A percentile compares a stretch with the other conserved stretches of the same genome.
Evolutionary conservation across 2,329 filamentous ascomycete species (phyloP).

Genomic region (Epichloe uncinata): DNA sequence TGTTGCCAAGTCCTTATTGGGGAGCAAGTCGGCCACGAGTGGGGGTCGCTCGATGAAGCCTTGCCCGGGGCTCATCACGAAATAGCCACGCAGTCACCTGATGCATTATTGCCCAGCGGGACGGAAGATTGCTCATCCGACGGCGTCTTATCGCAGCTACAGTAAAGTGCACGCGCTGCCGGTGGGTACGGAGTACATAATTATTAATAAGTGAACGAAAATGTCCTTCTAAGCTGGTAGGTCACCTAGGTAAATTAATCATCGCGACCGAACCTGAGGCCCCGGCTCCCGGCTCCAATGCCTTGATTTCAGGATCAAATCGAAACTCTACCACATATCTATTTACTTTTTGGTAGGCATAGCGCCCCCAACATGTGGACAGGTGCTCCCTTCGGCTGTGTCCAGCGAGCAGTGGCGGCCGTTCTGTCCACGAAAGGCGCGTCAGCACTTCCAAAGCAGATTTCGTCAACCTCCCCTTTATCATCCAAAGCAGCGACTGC

Average conservation of each 20-base stretch:
- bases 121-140: constrained; percentile 6
- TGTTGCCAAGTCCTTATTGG: neutral
- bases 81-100: constrained; percentile 22
- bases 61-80: constrained; percentile 12
- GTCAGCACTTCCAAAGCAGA: constrained; percentile 3
- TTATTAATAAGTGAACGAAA: too few relatives aligned
- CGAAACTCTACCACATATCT: neutral
- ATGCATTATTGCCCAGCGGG: constrained; percentile 6
- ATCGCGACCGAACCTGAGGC: neutral
- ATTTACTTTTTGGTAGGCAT: too few relatives aligned
- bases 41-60: neutral
- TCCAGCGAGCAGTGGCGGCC: constrained; percentile 8
- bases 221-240: neutral
- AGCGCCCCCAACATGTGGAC: neutral
- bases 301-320: neutral
- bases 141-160: neutral
- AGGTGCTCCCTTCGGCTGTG: constrained; percentile 3
- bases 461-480: neutral
- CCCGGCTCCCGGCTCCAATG: neutral
- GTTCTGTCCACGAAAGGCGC: constrained; percentile 7
- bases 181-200: too few relatives aligned
- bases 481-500: neutral
- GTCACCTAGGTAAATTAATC: neutral
- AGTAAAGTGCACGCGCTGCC: too few relatives aligned
- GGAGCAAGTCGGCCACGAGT: neutral